Percentiles rank a stretch among this genome's conserved stretches.
phyloP scores from a whole-genome alignment of 306 rosid genomes.

The Acacia acuminata region DNA sequence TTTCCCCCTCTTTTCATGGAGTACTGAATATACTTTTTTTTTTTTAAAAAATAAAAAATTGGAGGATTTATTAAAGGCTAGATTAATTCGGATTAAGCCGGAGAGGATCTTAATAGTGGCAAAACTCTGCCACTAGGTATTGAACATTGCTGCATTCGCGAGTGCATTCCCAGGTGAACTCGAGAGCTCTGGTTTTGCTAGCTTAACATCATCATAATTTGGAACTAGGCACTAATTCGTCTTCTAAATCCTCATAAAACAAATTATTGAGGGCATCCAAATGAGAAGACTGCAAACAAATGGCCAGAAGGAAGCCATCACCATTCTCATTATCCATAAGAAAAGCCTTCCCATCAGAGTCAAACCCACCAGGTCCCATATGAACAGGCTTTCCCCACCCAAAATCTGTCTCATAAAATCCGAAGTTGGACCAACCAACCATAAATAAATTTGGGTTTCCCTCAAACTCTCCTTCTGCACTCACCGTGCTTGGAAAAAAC shows the following conservation, averaged over 20 bases:
- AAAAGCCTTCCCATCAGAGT: constrained; percentile 37
- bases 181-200: not conserved
- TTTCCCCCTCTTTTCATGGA: no score
- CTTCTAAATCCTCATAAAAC: constrained; percentile 38
- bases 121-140: no score
- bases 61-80: no score
- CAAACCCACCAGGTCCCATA: constrained; percentile 26
- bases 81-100: no score
- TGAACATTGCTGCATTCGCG: no score
- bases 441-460: constrained; percentile 33
- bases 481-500: not conserved
- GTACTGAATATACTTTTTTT: no score
- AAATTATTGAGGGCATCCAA: constrained; percentile 35
- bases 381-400: constrained; percentile 42
- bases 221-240: constrained; percentile 3
- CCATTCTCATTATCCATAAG: constrained; percentile 20
- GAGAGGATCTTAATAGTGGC: no score
- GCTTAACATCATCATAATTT: constrained; percentile 21
- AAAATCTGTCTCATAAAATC: constrained; percentile 19
- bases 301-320: constrained; percentile 36
- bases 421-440: constrained; percentile 40
- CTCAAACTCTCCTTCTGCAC: not conserved
- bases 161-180: no score
- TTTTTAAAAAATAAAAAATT: no score
- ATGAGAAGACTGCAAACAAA: constrained; percentile 35